These are phyloP conservation scores for Termitomyces eurrhizus DNA, from an alignment of 768 basidiomycete species.

Conservation along the genomic window DNA sequence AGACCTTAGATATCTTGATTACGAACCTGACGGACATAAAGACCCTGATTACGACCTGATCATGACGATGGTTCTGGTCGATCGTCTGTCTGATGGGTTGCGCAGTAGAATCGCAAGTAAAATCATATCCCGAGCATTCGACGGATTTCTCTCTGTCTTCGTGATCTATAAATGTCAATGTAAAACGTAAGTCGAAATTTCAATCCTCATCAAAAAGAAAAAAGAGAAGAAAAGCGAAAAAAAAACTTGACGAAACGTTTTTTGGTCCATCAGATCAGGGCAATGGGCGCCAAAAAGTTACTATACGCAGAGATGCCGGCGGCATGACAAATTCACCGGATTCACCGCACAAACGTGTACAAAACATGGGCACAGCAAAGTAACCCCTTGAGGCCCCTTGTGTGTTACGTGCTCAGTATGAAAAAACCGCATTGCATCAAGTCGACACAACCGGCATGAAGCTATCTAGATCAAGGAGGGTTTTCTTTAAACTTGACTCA, in stretches of 20 bases:
- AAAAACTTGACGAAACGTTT: no score
- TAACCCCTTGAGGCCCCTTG: not conserved
- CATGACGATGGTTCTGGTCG: not conserved
- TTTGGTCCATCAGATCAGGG: not conserved
- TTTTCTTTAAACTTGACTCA: not conserved
- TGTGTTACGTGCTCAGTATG: not conserved
- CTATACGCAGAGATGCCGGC: not conserved
- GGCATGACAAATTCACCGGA: constrained; percentile 11
- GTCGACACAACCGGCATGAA: not conserved
- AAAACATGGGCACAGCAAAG: constrained; percentile 12
- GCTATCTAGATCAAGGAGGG: not conserved
- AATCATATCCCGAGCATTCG: not conserved
- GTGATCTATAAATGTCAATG: no score
- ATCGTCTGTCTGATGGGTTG: no score
- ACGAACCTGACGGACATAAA: not conserved
- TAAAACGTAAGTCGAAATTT: no score
- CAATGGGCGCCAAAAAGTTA: constrained; percentile 2
- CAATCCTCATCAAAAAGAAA: not conserved
- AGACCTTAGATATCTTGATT: no score
- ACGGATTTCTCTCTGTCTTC: no score
- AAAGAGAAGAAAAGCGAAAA: not conserved
- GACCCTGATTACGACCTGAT: not conserved
- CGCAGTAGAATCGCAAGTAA: not conserved
- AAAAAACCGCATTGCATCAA: not conserved
- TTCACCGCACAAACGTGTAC: constrained; percentile 6